These are phyloP conservation scores for Ogataea kodamae DNA, from an alignment of 805 yeast species.

Conservation along the genomic window DNA sequence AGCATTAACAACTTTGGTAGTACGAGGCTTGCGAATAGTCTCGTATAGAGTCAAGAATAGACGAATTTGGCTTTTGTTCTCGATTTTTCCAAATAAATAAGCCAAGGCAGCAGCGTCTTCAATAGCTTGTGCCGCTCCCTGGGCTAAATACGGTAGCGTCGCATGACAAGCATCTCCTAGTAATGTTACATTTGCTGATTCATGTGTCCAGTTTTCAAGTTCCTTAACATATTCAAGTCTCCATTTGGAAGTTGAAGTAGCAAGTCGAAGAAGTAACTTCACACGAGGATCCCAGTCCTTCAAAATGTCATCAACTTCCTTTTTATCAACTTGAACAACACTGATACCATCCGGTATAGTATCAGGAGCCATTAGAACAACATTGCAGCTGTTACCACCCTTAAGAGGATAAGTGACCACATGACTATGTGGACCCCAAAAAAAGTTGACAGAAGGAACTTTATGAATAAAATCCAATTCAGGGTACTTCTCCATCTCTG, in stretches of 20 bases:
- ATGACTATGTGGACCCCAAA: conserved; percentile 19
- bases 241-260: conserved; percentile 14
- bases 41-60: conserved; percentile 10
- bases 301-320: conserved; percentile 12
- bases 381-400: conserved; percentile 19
- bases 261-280: conserved; percentile 8
- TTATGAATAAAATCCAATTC: conserved; percentile 16
- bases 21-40: conserved; percentile 13
- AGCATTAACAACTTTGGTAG: conserved; percentile 14
- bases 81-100: conserved; percentile 14
- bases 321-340: conserved; percentile 10
- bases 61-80: conserved; percentile 11
- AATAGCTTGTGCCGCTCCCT: conserved; percentile 21
- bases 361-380: conserved; percentile 19
- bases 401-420: conserved; percentile 19
- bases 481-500: conserved; percentile 15
- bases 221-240: conserved; percentile 14
- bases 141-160: conserved; percentile 18
- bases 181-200: conserved; percentile 11
- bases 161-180: conserved; percentile 21
- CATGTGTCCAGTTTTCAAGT: conserved; percentile 14
- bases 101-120: conserved; percentile 19
- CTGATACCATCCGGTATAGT: conserved; percentile 11
- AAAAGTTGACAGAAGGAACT: conserved; percentile 15
- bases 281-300: conserved; percentile 17